These are phyloP conservation scores for Amoeboradix gromovi DNA, from an alignment of 371 early-diverging fungal genomes.

Conservation along the genomic window DNA sequence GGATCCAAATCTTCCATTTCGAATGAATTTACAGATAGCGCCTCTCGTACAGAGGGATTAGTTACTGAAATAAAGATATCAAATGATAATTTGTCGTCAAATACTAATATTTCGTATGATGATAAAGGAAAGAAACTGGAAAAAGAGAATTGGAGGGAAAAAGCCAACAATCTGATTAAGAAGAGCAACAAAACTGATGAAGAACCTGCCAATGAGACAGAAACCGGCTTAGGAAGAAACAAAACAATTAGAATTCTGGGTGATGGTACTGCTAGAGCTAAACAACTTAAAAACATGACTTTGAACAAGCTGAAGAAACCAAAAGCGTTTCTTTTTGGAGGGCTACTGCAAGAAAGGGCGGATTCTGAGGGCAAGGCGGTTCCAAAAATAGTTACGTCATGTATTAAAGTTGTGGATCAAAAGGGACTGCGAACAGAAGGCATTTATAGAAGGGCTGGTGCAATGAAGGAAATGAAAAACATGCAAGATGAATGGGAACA, in stretches of 20 bases:
- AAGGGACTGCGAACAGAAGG: not conserved
- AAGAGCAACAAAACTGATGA: not conserved
- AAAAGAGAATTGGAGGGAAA: not conserved
- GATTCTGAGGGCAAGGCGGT: not conserved
- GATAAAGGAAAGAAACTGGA: not conserved
- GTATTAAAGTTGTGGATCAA: not conserved
- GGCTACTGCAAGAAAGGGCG: not conserved
- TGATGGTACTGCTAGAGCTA: not conserved
- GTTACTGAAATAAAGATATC: not conserved
- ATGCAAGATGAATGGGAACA: not conserved
- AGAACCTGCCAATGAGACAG: not conserved
- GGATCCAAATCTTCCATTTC: not conserved
- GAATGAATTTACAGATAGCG: not conserved
- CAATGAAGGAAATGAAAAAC: not conserved
- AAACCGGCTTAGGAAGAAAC: not conserved
- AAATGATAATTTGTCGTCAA: not conserved
- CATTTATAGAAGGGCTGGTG: not conserved
- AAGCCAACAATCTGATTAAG: not conserved
- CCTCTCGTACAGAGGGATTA: not conserved
- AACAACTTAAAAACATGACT: not conserved
- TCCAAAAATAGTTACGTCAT: not conserved
- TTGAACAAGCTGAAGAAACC: not conserved
- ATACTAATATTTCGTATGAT: too few species aligned
- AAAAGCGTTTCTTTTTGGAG: not conserved
- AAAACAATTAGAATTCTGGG: not conserved